Evolutionary conservation across 78 protist species (phyloP).

Genomic region (Planoprotostelium fungivorum): DNA sequence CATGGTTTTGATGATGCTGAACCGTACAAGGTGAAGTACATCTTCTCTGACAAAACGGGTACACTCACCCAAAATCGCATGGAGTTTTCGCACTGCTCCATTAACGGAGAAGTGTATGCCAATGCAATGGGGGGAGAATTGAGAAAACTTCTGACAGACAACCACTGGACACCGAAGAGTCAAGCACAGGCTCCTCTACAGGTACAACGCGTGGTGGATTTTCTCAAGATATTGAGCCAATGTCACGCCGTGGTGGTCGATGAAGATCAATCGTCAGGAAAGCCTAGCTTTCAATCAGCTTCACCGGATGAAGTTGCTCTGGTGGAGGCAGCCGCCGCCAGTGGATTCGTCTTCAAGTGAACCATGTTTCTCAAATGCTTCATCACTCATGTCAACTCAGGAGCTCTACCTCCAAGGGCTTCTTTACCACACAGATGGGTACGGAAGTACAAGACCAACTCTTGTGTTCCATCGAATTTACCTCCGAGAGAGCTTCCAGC

Average conservation of each 20-base stretch:
- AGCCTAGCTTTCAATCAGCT: constrained; percentile 17
- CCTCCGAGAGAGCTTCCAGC: constrained; percentile 49
- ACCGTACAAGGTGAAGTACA: constrained; percentile 20
- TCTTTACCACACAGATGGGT: constrained; percentile 25
- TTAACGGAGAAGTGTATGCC: constrained; percentile 7
- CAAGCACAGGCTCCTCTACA: no score
- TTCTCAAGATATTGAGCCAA: constrained; percentile 1
- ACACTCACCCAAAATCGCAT: constrained; percentile 55
- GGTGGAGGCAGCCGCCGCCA: constrained; percentile 57
- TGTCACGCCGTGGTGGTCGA: constrained; percentile 11
- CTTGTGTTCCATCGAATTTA: constrained; percentile 47
- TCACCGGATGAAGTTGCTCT: constrained; percentile 81
- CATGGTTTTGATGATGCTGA: background rate
- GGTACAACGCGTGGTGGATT: constrained; percentile 11
- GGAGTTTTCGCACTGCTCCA: constrained; percentile 37
- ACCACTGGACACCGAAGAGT: background rate
- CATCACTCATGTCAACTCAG: background rate
- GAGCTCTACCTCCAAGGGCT: background rate
- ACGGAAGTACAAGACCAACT: constrained; percentile 8
- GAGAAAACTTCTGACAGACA: background rate
- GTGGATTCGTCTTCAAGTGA: constrained; percentile 33
- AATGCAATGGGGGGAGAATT: constrained; percentile 9
- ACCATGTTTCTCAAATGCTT: background rate
- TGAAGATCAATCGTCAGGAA: background rate
- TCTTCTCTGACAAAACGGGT: constrained; percentile 70